Evolutionary conservation across 2,329 filamentous ascomycete genomes (phyloP), one percentile per base, ranked within the genome.

Genomic region (Zarea fungicola): DNA sequence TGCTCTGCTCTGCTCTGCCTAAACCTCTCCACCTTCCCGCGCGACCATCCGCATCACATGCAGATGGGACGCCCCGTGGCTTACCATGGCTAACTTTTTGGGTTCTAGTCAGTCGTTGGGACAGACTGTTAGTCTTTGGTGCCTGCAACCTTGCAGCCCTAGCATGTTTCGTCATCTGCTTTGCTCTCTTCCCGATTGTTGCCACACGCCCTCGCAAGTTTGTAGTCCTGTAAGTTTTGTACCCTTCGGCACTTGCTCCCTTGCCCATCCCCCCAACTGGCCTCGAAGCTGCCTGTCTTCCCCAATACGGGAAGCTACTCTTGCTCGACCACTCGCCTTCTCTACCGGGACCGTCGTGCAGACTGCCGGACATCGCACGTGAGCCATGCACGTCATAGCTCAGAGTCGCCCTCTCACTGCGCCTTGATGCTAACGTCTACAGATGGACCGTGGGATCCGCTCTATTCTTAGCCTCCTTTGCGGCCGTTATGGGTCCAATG

Each of bases 401-500:
- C 34, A n/a, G n/a, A n/a, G n/a, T n/a, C n/a, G n/a, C n/a, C n/a
- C n/a, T n/a, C n/a, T n/a, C n/a, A n/a, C n/a, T n/a, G n/a, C n/a
- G n/a, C n/a, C n/a, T n/a, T n/a, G n/a, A 42, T 41, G 37, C 63
- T 67, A 60, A 67, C 51, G 32, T 46, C 44, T 49, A 52, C 68
- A 97, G 93, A 75, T 99, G 93, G 93, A 89, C 92, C 42, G 83
- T 96, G 65, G 93, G 91, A 48, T 96, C 92, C 42, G 64, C 87
- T 42, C 78, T 99, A 56, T 97, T 97, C 74, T 78, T 97, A 60
- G 80, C 83, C 58, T 96, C 91, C 58, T 99, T 93, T 79, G 90
- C 89, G 22, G 89, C 92, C 57, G 80, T 97, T 71, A 95, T 96
- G 88, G 93, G 93, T 48, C 91, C 89, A 29, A 76, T 84, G 71